A percentile compares a stretch with the other conserved stretches of the same genome.
Conservation (phyloP, 345 rosid species). For the Gossypium turneri region DNA sequence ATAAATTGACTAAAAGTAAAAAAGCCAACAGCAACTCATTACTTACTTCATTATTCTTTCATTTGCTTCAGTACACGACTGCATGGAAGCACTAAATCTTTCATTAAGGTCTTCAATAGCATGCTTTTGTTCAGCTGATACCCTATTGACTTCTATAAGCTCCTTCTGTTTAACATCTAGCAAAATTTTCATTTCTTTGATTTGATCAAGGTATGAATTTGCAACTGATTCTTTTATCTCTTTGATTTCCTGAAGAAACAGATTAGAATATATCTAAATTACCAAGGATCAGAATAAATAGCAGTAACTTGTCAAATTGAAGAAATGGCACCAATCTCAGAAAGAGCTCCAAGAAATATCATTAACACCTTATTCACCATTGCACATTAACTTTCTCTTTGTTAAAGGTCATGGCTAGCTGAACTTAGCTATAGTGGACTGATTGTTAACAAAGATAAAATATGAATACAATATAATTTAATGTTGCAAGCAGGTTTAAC, state of each 20-base stretch:
- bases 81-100: constrained; percentile 70
- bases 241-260: constrained; percentile 58
- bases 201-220: constrained; percentile 45
- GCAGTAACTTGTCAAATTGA: background rate
- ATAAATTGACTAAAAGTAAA: background rate
- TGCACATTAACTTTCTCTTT: background rate
- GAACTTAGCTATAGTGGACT: background rate
- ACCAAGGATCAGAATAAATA: background rate
- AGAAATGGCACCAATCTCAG: background rate
- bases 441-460: background rate
- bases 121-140: constrained; percentile 74
- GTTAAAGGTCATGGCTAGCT: background rate
- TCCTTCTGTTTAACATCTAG: constrained; percentile 58
- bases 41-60: constrained; percentile 70
- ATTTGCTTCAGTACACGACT: constrained; percentile 81
- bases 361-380: background rate
- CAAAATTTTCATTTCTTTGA: constrained; percentile 43
- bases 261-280: background rate
- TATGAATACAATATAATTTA: background rate
- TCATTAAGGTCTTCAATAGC: constrained; percentile 69
- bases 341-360: background rate
- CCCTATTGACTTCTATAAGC: constrained; percentile 49
- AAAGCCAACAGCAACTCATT: constrained; percentile 1
- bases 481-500: background rate
- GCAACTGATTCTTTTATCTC: constrained; percentile 57